Evolutionary conservation across 768 basidiomycete species (phyloP).

Genomic region (Sarcodon sp.): DNA sequence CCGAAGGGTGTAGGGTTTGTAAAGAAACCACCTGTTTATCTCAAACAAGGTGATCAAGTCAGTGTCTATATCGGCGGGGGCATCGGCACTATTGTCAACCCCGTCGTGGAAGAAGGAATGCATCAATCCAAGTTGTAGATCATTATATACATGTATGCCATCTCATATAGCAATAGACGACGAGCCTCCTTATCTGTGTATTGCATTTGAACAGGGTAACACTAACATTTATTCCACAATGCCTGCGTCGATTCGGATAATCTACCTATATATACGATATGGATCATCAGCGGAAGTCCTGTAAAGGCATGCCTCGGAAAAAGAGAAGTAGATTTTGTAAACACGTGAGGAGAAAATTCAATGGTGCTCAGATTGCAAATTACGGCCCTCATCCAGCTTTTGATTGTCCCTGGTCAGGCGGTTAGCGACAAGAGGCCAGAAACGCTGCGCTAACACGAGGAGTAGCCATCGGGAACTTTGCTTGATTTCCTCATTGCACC

Average conservation of each 20-base stretch:
- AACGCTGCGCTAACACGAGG: background rate
- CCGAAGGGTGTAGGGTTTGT: constrained; percentile 77
- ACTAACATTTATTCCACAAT: too few relatives aligned
- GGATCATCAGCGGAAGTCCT: too few relatives aligned
- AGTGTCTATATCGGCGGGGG: constrained; percentile 57
- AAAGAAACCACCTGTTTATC: constrained; percentile 52
- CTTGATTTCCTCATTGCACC: background rate
- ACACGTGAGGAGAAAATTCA: background rate
- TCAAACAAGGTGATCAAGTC: constrained; percentile 67
- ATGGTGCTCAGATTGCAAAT: background rate
- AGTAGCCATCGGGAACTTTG: background rate
- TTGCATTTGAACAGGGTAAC: too few relatives aligned
- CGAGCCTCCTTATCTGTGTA: too few relatives aligned
- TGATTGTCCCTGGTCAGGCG: background rate
- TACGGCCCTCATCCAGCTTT: background rate
- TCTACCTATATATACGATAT: too few relatives aligned
- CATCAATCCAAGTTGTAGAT: background rate
- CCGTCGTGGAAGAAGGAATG: constrained; percentile 54
- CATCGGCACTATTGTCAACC: constrained; percentile 70
- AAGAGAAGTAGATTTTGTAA: too few relatives aligned
- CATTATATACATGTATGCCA: background rate
- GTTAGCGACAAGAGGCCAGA: background rate
- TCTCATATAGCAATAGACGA: too few relatives aligned
- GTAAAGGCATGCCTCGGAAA: too few relatives aligned
- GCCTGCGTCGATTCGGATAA: too few relatives aligned